Base-by-base conservation (phyloP, 2,329 filamentous ascomycete species). In the Sarocladium brachiariae region DNA sequence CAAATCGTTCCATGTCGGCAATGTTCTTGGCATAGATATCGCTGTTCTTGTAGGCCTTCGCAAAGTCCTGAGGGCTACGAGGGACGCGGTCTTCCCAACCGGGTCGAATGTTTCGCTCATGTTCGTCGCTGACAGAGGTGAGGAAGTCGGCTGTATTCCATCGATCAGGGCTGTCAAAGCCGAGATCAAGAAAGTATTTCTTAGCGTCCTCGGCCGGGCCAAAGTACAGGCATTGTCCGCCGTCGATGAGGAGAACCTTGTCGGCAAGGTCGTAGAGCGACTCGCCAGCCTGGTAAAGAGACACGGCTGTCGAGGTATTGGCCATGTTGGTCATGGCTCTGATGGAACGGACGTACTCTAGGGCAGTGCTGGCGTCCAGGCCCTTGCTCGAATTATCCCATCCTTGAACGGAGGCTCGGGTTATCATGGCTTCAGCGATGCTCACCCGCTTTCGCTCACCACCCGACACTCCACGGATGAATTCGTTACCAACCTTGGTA, bases 311-410 rank as follows among this genome's bases (percentile, higher is more conserved):
- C 1, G 86, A 84, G 14, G 86, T 72, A 53, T 87, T 80, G 14
- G 85, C 86, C 77, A 87, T 84, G 57, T 78, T 75, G 0, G 86
- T 89, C 55, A 87, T 75, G 35, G 81, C 78, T 2, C 80, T 75
- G 2, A 83, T 70, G 0, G 77, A 77, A 48, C 78, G 80, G 8
- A 83, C 83, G 52, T 87, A 89, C 54, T 89, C 86, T 2, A 89
- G 71, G 1, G 86, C 86, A 0, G 84, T 89, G 16, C 80, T 86
- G 1, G 84, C 82, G 60, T 89, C 86, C 0, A 89, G 70, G 13
- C 86, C 86, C 50, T 84, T 74, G 2, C 84, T 89, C 0, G 80
- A 83, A 60, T 89, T 89, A 59, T 89, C 86, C 83, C 84, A 89
- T 55, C 81, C 84, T 13, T 86, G 78, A 0, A 89, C 78, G 0